Base-by-base conservation (phyloP, 2,329 filamentous ascomycete species). In the Fusarium sp. region DNA sequence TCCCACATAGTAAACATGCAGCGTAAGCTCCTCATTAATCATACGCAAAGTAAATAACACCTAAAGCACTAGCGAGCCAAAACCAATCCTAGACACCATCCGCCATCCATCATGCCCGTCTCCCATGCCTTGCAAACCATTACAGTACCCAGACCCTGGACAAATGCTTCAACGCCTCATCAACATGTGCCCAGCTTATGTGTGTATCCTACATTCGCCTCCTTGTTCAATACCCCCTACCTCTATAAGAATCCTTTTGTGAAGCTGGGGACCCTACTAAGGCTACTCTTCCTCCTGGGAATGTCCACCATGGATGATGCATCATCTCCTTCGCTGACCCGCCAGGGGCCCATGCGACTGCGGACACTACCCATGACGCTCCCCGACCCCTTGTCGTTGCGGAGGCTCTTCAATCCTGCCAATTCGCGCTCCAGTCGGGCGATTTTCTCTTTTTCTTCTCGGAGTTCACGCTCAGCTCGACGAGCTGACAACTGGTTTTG, bases 391-490 rank as follows among this genome's bases (percentile, higher is more conserved):
- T 88, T 91, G 78, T 95, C 93, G 71, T 90, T 85, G 39, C 93
- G 87, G 35, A 95, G 84, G 74, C 92, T 94, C 81, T 96, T 97
- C 90, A 92, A 94, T 6, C 90, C 91, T 75, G 97, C 95, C 14
- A 98, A 83, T 83, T 98, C 96, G 54, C 95, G 90, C 83, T 98
- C 95, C n/a, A 98, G 86, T 38, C 92, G 88, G 35, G 95, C 84
- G 2, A 87, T 88, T 83, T 93, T 96, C 83, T 98, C 96, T 71
- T 89, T 90, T 83, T 98, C 96, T 82, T 98, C 94, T 12, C 94
- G 90, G 22, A 98, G 88, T 79, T 98, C 96, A 48, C 96, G 91
- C 82, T 99, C 96, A 22, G 94, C 94, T 48, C 96, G 91, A 64
- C 96, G 93, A 33, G 94, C 92, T 33, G 91, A 88, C 47, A 98